Conservation (phyloP, 306 rosid genomes). For the Cicer bijugum region DNA sequence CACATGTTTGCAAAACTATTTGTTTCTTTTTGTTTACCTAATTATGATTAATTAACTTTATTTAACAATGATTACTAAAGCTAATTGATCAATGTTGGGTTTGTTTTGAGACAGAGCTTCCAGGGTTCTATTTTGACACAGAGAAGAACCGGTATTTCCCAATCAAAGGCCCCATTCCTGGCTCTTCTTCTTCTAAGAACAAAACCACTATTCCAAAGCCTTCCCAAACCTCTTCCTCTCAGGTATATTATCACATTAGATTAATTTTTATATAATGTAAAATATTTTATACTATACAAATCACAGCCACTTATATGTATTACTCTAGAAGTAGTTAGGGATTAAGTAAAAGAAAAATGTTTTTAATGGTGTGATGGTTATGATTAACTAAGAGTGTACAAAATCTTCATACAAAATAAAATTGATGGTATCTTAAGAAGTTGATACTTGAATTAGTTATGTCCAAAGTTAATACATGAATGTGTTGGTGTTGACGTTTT, state of each 20-base stretch:
- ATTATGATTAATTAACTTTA: background rate
- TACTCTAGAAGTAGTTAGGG: too few species aligned
- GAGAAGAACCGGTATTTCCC: constrained; percentile 87
- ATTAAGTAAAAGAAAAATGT: too few species aligned
- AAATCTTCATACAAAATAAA: too few species aligned
- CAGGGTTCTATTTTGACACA: constrained; percentile 79
- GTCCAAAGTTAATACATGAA: background rate
- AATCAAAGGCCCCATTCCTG: constrained; percentile 80
- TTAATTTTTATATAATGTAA: too few species aligned
- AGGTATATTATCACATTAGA: constrained; percentile 44
- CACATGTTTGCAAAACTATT: background rate
- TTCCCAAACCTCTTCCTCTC: constrained; percentile 41
- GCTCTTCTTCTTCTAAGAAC: constrained; percentile 52
- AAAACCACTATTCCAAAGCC: constrained; percentile 37
- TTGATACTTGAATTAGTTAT: background rate
- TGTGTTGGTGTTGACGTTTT: background rate
- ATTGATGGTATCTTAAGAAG: too few species aligned
- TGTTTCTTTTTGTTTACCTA: background rate
- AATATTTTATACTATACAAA: too few species aligned
- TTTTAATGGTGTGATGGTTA: too few species aligned
- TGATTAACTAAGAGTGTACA: too few species aligned
- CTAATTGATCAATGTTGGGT: background rate
- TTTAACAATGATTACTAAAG: background rate
- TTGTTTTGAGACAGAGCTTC: constrained; percentile 60
- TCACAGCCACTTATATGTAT: too few species aligned